Percentiles rank a stretch among this genome's conserved stretches.
phyloP scores from a whole-genome alignment of 176 grass and related monocot species.

The Oryza meridionalis region DNA sequence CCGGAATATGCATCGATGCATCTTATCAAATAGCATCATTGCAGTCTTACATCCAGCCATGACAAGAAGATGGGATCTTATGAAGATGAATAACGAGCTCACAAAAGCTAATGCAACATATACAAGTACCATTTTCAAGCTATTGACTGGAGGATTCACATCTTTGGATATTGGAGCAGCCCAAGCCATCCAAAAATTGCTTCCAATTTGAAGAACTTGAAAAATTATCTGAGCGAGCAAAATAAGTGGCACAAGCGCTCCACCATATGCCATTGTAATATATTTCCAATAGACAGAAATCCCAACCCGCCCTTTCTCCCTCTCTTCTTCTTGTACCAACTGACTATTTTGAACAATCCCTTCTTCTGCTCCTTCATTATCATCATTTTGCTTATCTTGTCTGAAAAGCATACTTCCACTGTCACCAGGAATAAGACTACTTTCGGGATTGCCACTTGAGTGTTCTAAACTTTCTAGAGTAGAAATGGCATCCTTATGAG shows the following conservation, averaged over 20 bases:
- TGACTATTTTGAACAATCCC: constrained; percentile 38
- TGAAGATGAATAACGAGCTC: constrained; percentile 52
- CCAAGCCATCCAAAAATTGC: constrained; percentile 75
- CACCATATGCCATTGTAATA: constrained; percentile 65
- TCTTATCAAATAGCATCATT: constrained; percentile 38
- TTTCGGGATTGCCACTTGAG: background rate
- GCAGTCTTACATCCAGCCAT: constrained; percentile 42
- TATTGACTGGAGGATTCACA: constrained; percentile 47
- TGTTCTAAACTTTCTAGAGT: constrained; percentile 23
- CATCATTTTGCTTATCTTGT: background rate
- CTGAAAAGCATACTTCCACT: background rate
- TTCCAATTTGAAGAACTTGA: constrained; percentile 58
- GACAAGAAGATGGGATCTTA: constrained; percentile 53
- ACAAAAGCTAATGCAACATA: constrained; percentile 51
- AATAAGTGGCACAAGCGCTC: constrained; percentile 58
- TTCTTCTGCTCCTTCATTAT: background rate
- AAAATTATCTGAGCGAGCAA: constrained; percentile 61
- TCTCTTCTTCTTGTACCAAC: constrained; percentile 73
- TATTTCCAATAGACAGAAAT: constrained; percentile 68
- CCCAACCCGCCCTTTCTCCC: constrained; percentile 68
- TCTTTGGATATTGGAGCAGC: constrained; percentile 54
- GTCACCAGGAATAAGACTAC: background rate
- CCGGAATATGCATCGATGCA: constrained; percentile 37
- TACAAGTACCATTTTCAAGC: constrained; percentile 45
- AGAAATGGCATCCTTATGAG: constrained; percentile 62